These are phyloP conservation scores for Parmelia sp. DNA, from an alignment of 495 filamentous ascomycete species.

Conservation along the genomic window DNA sequence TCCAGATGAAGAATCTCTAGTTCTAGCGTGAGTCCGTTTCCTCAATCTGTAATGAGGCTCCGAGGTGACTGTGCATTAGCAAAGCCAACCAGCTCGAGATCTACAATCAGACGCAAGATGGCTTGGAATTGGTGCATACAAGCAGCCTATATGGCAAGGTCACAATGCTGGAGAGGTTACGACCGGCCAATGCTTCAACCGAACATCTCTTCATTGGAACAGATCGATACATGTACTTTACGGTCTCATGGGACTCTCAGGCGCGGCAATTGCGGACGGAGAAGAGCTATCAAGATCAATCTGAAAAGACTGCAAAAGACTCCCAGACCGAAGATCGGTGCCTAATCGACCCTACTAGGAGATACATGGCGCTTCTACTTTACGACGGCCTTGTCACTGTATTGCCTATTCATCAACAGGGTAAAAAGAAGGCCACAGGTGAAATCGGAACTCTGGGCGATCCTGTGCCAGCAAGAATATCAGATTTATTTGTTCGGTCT, in stretches of 20 bases:
- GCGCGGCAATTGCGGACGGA: conserved; percentile 59
- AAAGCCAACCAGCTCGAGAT: conserved; percentile 92
- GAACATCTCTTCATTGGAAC: conserved; percentile 93
- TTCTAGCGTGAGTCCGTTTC: conserved; percentile 65
- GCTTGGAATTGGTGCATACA: conserved; percentile 54
- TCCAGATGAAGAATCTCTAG: conserved; percentile 68
- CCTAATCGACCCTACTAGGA: conserved; percentile 72
- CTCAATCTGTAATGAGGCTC: conserved; percentile 3
- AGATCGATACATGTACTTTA: conserved; percentile 83
- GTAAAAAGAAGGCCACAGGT: conserved; percentile 44
- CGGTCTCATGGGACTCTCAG: conserved; percentile 69
- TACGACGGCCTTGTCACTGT: conserved; percentile 84
- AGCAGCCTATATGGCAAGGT: conserved; percentile 74
- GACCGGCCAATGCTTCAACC: conserved; percentile 61
- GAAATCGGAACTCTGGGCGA: conserved; percentile 56
- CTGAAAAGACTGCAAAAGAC: conserved; percentile 74
- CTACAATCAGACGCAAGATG: conserved; percentile 56
- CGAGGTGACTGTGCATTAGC: conserved; percentile 38
- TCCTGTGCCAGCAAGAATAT: conserved; percentile 65
- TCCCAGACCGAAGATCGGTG: conserved; percentile 69
- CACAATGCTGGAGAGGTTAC: conserved; percentile 75
- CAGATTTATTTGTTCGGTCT: conserved; percentile 80
- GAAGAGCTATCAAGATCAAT: conserved; percentile 61
- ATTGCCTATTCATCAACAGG: conserved; percentile 59
- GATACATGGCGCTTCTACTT: conserved; percentile 76